Percentiles rank a stretch among this genome's conserved stretches.
Conservation (phyloP, 345 rosid species). For the Lepidium sativum region DNA sequence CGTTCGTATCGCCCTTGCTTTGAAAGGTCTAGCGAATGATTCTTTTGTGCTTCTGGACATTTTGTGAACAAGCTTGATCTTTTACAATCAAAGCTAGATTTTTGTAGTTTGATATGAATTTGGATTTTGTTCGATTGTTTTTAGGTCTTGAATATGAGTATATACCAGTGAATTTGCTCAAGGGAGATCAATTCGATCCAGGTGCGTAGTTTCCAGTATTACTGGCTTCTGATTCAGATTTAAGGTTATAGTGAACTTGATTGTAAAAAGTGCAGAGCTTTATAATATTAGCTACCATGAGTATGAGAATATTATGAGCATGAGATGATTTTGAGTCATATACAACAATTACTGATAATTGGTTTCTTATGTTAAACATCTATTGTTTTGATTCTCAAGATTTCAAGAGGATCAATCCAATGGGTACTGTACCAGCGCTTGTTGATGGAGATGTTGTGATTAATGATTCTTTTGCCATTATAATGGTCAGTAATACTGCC, state of each 20-base stretch:
- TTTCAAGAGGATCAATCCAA: constrained; percentile 64
- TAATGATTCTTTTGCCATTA: constrained; percentile 73
- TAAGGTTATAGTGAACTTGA: not conserved
- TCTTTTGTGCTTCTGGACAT: not conserved
- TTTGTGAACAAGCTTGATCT: not conserved
- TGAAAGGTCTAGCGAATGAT: constrained; percentile 40
- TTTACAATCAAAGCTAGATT: no score
- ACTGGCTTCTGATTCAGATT: not conserved
- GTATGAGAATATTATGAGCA: not conserved
- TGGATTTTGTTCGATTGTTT: not conserved
- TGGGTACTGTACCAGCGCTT: constrained; percentile 67
- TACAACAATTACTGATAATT: no score
- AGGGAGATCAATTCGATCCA: constrained; percentile 54
- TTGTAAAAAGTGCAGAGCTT: not conserved
- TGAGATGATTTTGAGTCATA: not conserved
- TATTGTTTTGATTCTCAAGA: constrained; percentile 27
- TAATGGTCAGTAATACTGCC: constrained; percentile 17
- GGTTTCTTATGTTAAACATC: not conserved
- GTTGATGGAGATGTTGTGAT: constrained; percentile 65
- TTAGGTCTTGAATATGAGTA: constrained; percentile 66
- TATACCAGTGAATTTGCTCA: constrained; percentile 44
- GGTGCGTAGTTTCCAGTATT: constrained; percentile 25
- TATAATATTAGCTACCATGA: not conserved
- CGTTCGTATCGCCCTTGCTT: constrained; percentile 64
- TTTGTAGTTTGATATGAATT: not conserved